Base-by-base conservation (phyloP, 768 basidiomycete genomes). In the Solioccasus polychromus region DNA sequence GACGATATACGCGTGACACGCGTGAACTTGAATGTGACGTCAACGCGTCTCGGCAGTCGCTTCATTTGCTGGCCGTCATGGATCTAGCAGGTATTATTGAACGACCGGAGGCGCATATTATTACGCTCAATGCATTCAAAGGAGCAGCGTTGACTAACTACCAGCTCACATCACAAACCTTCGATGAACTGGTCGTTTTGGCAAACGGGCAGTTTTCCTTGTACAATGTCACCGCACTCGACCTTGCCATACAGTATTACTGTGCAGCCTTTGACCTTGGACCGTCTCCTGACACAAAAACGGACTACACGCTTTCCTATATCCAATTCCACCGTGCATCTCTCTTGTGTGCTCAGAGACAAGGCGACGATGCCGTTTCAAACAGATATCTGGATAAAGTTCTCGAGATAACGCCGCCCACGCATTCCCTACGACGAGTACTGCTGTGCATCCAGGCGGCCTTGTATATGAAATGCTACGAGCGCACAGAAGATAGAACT, bases 91-190 rank as follows among this genome's bases (percentile, higher is more conserved):
- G n/a, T n/a, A n/a, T n/a, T n/a, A n/a, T n/a, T n/a, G n/a, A n/a
- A n/a, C n/a, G n/a, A n/a, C n/a, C n/a, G n/a, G n/a, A n/a, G n/a
- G n/a, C n/a, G n/a, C n/a, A n/a, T n/a, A n/a, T n/a, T n/a, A n/a
- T n/a, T n/a, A n/a, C n/a, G n/a, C n/a, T n/a, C n/a, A n/a, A n/a
- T n/a, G n/a, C n/a, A n/a, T n/a, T n/a, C n/a, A n/a, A n/a, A n/a
- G n/a, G n/a, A n/a, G n/a, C n/a, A n/a, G n/a, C n/a, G n/a, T n/a
- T n/a, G n/a, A n/a, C n/a, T n/a, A 22, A 7, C 8, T 25, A 50
- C 15, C 47, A 24, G 32, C 12, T 8, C n/a, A n/a, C n/a, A n/a
- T 43, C 39, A 5, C 75, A 70, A 50, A 71, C 25, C 3, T 57
- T 57, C 15, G 43, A 47, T n/a, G 45, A 41, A 6, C 35, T 56